Percentiles rank a stretch among this genome's conserved stretches.
These are phyloP conservation scores for Fusarium albidum DNA, from an alignment of 2,329 filamentous ascomycete species.

Conservation along the genomic window DNA sequence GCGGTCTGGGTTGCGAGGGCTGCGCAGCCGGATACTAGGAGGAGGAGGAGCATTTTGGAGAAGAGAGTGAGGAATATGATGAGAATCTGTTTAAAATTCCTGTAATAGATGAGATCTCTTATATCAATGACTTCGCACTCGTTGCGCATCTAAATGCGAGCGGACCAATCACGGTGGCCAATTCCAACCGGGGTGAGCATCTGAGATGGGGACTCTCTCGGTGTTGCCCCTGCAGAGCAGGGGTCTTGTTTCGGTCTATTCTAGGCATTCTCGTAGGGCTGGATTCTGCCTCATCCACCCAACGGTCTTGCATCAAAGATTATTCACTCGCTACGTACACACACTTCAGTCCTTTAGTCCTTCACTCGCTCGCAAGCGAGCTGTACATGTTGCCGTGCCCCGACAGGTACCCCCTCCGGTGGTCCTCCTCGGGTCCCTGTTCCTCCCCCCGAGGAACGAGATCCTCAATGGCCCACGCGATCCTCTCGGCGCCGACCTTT, in stretches of 20 bases:
- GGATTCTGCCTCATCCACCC: no score
- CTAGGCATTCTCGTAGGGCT: no score
- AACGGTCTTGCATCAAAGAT: background rate
- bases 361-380: conserved; percentile 38
- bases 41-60: conserved; percentile 24
- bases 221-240: conserved; percentile 13
- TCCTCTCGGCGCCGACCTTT: conserved; percentile 75
- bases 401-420: conserved; percentile 42
- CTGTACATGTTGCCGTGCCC: conserved; percentile 49
- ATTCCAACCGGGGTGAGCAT: background rate
- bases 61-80: background rate
- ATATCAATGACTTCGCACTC: conserved; percentile 2
- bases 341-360: background rate
- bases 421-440: conserved; percentile 3
- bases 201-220: background rate
- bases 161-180: conserved; percentile 15
- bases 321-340: background rate
- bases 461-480: conserved; percentile 75
- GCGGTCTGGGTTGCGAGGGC: conserved; percentile 7
- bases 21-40: conserved; percentile 20
- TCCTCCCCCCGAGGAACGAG: conserved; percentile 43
- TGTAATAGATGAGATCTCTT: conserved; percentile 1
- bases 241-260: no score
- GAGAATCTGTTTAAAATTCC: background rate
- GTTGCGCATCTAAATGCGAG: conserved; percentile 29